Base-by-base conservation (phyloP, 2,329 filamentous ascomycete genomes). In the Gnomoniopsis smithogilvyi region DNA sequence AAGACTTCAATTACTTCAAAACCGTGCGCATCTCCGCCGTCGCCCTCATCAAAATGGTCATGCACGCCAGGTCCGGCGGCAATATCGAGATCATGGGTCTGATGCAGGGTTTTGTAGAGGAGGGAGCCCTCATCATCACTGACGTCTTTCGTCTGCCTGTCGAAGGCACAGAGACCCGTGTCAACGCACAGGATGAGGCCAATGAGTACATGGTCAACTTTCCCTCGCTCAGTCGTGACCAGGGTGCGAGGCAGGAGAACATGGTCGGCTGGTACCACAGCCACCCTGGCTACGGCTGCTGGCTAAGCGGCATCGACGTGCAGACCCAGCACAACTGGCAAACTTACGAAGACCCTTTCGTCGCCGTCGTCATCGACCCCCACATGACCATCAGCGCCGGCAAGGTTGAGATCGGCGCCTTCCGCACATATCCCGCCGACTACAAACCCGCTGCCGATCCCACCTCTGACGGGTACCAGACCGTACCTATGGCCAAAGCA, bases 211-310 rank as follows among this genome's bases (percentile, higher is more conserved):
- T 98, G 80, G 87, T 96, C 56, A 85, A 90, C 65, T 98, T 96
- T 70, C 82, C 96, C 30, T 81, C 88, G 66, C 79, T 87, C 3
- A 90, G 89, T 66, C 84, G 94, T 60, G 87, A 93, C 69, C 90
- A 78, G 83, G 92, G 72, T 65, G 58, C 60, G 19, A 79, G 93
- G 58, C 80, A 88, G 72, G 95, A 99, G 75, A 98, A 99, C 72
- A 90, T 91, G 0, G 90, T 99, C 17, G 95, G 95, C 19, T 99
- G 95, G 95, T 99, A 99, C 74, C 95, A 99, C 76, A 94, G 89
- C 66, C 95, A 99, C 72, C 95, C 95, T 0, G 95, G 95, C 26
- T 99, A 99, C 73, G 95, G 95, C 48, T 99, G 95, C 80, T 99
- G 95, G 95, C 83, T 99, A 26, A 93, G 89, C 41, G 95, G 95